Conservation (phyloP, 208 protist genomes). For the Tritrichomonas foetus region DNA sequence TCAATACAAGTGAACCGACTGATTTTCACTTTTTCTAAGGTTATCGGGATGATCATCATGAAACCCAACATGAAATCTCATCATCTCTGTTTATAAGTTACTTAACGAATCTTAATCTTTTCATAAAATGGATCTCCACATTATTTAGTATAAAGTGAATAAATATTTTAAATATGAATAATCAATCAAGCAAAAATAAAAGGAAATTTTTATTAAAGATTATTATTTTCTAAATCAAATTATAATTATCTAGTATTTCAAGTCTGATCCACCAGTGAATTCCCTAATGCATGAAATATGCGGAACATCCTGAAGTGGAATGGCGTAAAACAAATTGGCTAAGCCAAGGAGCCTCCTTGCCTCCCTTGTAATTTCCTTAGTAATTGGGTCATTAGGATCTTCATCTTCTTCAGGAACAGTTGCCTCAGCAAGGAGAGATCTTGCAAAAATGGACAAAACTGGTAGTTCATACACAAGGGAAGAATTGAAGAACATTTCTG, state of each 20-base stretch:
- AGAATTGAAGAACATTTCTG: slow-evolving; percentile 35
- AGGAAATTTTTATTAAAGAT: too few species aligned
- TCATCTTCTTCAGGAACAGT: neutral
- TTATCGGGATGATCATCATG: too few species aligned
- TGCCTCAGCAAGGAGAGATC: neutral
- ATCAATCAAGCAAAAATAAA: too few species aligned
- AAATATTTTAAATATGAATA: too few species aligned
- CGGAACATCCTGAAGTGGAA: neutral
- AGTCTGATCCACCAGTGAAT: neutral
- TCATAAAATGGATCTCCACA: too few species aligned
- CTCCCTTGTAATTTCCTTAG: neutral
- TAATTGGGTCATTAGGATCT: neutral
- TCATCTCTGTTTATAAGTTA: too few species aligned
- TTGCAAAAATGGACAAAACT: neutral
- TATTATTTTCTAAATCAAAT: too few species aligned
- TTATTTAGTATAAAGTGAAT: too few species aligned
- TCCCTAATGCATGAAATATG: slow-evolving; percentile 16
- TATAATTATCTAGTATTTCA: neutral
- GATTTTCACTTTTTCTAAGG: too few species aligned
- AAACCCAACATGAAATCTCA: too few species aligned
- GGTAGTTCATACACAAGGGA: slow-evolving; percentile 35
- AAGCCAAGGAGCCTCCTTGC: neutral
- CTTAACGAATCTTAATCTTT: too few species aligned
- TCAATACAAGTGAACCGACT: too few species aligned
- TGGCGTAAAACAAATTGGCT: neutral